Evolutionary conservation across 1,139 yeast genomes (phyloP), one percentile per base, ranked within the genome.

Genomic region (Eremothecium coryli): DNA sequence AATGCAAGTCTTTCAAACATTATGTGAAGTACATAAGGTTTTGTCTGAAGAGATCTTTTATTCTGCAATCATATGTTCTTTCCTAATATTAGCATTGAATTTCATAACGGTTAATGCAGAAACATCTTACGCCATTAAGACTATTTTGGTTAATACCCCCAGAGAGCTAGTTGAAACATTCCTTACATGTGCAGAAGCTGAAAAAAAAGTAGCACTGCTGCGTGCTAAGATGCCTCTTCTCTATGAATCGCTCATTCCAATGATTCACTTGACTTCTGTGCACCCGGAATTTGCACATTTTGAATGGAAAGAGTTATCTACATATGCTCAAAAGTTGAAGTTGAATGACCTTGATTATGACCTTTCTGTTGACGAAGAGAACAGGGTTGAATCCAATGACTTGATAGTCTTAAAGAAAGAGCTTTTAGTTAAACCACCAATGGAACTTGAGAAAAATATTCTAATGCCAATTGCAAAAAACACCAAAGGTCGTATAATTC

Each of bases 401-500:
- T 35, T 61, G 9, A 63, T 70, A 21, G 52, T 55, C 4, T 52
- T 68, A 23, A 64, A 59, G 13, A 56, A 62, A 3, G 67, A 62
- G 4, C 44, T 68, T 2, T 49, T 60, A 9, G 49, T 71, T 2
- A 57, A 57, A 20, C 67, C 69, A 1, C 65, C 73, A 2, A 53
- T 66, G 24, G 65, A 61, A 29, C 53, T 53, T 27, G 58, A 58
- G 18, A 56, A 58, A 25, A 66, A 62, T 28, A 65, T 66, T 8
- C 42, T 61, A 18, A 45, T 67, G 23, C 52, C 58, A 12, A 47
- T 73, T 16, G 68, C 70, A 2, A 52, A 60, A n/a, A 77, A 79
- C 3, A 80, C 95, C 0, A 71, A 67, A 39, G 96, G 90, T 2
- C 79, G 78, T 45, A 58, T 82, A 1, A 57, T 84, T 21, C 74